phyloP scores from a whole-genome alignment of 345 rosid genomes.

The Acer yangbiense region DNA sequence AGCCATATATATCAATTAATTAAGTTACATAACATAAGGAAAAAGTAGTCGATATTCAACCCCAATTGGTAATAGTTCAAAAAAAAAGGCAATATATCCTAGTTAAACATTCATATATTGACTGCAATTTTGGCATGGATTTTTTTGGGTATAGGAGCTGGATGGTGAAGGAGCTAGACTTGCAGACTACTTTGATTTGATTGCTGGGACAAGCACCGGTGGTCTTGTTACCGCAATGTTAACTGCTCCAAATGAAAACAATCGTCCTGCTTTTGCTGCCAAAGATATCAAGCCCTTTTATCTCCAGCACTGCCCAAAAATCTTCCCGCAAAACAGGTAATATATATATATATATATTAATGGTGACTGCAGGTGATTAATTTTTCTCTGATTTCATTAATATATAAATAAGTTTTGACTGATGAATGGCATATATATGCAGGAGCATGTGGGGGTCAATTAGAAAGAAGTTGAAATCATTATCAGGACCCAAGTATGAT shows the following conservation, averaged over 20 bases:
- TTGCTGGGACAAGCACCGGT: slow-evolving; percentile 59
- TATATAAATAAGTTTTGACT: too few relatives aligned
- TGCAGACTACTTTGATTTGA: slow-evolving; percentile 56
- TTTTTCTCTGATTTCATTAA: not conserved
- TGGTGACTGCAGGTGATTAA: not conserved
- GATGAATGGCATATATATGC: not conserved
- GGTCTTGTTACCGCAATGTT: slow-evolving; percentile 58
- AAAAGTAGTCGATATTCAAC: too few relatives aligned
- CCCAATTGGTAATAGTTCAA: too few relatives aligned
- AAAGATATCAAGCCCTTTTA: slow-evolving; percentile 47
- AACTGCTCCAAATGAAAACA: slow-evolving; percentile 39
- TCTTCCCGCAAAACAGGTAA: slow-evolving; percentile 43
- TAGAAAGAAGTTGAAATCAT: slow-evolving; percentile 26
- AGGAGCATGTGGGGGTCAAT: slow-evolving; percentile 16
- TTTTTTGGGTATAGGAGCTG: slow-evolving; percentile 27
- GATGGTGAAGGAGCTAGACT: slow-evolving; percentile 52
- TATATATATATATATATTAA: too few relatives aligned
- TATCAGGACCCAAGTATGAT: slow-evolving; percentile 51
- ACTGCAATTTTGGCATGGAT: not conserved
- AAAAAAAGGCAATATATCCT: too few relatives aligned
- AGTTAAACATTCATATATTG: not conserved
- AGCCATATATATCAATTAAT: not conserved
- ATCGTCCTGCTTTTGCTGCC: slow-evolving; percentile 54
- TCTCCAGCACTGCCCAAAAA: slow-evolving; percentile 42
- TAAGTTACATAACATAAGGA: too few relatives aligned